Evolutionary conservation across 306 rosid genomes (phyloP).

Genomic region (Glycine latifolia): DNA sequence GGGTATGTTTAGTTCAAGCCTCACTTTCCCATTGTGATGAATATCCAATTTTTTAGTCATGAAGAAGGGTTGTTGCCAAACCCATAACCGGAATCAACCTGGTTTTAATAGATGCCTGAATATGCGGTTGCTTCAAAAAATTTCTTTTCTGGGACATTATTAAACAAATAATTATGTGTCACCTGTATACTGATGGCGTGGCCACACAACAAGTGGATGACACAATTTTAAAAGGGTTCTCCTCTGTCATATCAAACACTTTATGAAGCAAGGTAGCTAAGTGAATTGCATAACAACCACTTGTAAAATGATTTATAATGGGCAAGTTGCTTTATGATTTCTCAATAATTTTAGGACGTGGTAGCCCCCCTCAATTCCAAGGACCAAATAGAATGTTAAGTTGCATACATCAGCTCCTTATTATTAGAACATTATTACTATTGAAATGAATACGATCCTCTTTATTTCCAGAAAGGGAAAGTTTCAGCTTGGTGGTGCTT

Average conservation of each 20-base stretch:
- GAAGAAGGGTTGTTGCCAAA: slow-evolving; percentile 44
- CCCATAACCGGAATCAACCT: slow-evolving; percentile 23
- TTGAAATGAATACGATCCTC: slow-evolving; percentile 26
- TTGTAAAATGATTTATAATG: slow-evolving; percentile 33
- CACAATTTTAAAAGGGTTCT: slow-evolving; percentile 28
- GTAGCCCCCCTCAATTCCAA: neutral
- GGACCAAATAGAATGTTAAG: slow-evolving; percentile 14
- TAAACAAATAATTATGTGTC: slow-evolving; percentile 44
- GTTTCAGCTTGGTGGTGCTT: neutral
- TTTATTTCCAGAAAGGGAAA: slow-evolving; percentile 30
- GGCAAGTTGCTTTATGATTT: slow-evolving; percentile 39
- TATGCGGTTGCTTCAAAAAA: slow-evolving; percentile 32
- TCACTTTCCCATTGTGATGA: slow-evolving; percentile 44
- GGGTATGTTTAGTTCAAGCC: slow-evolving; percentile 47
- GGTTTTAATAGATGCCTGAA: slow-evolving; percentile 45
- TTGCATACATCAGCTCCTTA: slow-evolving; percentile 12
- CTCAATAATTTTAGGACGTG: slow-evolving; percentile 44
- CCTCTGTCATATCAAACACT: slow-evolving; percentile 34
- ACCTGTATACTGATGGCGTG: slow-evolving; percentile 27
- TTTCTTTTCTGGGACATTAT: slow-evolving; percentile 22
- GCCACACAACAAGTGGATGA: slow-evolving; percentile 38
- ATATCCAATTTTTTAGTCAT: slow-evolving; percentile 39
- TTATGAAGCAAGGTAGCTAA: slow-evolving; percentile 8
- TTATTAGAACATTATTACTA: slow-evolving; percentile 20
- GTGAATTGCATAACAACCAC: slow-evolving; percentile 34